These are phyloP conservation scores for Apium graveolens DNA, from an alignment of 129 eudicot species.

Conservation along the genomic window DNA sequence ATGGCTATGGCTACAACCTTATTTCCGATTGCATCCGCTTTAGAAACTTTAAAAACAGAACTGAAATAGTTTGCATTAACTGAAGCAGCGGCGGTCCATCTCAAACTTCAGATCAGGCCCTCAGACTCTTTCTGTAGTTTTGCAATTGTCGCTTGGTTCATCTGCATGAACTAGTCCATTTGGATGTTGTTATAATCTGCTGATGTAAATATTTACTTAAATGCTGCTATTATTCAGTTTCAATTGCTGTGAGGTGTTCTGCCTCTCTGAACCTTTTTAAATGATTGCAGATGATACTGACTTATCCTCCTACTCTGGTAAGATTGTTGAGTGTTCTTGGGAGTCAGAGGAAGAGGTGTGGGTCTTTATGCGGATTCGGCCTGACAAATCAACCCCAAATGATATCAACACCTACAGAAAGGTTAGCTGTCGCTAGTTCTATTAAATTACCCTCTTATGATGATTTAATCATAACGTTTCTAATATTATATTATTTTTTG, in stretches of 20 bases:
- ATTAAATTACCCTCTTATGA: not conserved
- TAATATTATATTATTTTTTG: not conserved
- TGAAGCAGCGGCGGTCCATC: not conserved
- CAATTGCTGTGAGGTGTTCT: not conserved
- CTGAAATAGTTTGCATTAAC: not conserved
- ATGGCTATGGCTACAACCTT: not conserved
- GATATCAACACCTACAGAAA: slow-evolving; percentile 84
- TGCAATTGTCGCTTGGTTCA: not conserved
- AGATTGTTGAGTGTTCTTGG: slow-evolving; percentile 89
- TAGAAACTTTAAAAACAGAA: not conserved
- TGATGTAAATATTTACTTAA: not conserved
- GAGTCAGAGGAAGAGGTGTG: slow-evolving; percentile 68
- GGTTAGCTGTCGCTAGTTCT: slow-evolving; percentile 27
- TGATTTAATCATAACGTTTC: not conserved
- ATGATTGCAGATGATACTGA: slow-evolving; percentile 56
- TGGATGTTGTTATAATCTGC: not conserved
- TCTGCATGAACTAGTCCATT: not conserved
- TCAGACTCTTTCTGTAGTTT: not conserved
- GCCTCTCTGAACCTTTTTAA: slow-evolving; percentile 8
- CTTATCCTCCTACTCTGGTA: slow-evolving; percentile 60
- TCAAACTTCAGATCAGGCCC: not conserved
- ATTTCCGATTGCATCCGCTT: not conserved
- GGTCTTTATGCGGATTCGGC: slow-evolving; percentile 73
- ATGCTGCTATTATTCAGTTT: not conserved
- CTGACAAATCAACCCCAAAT: slow-evolving; percentile 83